Evolutionary conservation across 2,329 filamentous ascomycete species (phyloP), one percentile per base, ranked within the genome.

Genomic region (Colletotrichum tropicicola): DNA sequence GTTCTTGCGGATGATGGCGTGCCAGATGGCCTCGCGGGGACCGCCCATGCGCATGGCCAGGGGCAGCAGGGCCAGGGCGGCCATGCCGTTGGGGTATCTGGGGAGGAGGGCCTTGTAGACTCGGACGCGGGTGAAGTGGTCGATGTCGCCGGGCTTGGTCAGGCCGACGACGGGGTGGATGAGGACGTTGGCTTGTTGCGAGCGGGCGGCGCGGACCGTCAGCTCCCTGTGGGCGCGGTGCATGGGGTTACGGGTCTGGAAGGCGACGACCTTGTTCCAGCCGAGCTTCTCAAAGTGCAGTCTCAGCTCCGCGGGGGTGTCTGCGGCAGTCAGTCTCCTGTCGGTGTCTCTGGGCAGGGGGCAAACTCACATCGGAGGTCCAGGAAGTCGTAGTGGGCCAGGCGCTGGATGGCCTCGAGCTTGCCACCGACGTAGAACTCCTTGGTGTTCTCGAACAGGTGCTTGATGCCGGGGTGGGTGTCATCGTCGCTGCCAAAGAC

Each of bases 1-100:
- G 83, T 99, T 99, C 91, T 98, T 99, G 78, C 96, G 94, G 86
- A 99, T 99, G 75, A 99, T 97, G 76, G 96, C 96, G 86, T 99
- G 96, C 96, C 96, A 99, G 83, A 99, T 94, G 72, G 96, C 96
- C 85, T 99, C 96, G 71, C 96, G 93, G 69, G 96, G 96, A 73
- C 96, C 96, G 76, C 94, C 96, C 96, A 99, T 99, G 78, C 96
- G 92, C 96, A 99, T 99, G 74, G 96, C 96, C 69, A 99, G 87
- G 64, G 94, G 94, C 58, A 99, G 88, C 43, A 99, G 92, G 80
- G 94, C 95, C 70, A 99, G 89, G 39, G 97, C 94, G 65, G 96
- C 96, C 96, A 99, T 99, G 75, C 96, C 96, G 81, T 98, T 99
- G 80, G 96, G 96, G 84, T 99, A 99, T 76, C 96, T 90, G 72